These are phyloP conservation scores for Bidens hawaiensis DNA, from an alignment of 140 eudicot genomes.

Conservation along the genomic window DNA sequence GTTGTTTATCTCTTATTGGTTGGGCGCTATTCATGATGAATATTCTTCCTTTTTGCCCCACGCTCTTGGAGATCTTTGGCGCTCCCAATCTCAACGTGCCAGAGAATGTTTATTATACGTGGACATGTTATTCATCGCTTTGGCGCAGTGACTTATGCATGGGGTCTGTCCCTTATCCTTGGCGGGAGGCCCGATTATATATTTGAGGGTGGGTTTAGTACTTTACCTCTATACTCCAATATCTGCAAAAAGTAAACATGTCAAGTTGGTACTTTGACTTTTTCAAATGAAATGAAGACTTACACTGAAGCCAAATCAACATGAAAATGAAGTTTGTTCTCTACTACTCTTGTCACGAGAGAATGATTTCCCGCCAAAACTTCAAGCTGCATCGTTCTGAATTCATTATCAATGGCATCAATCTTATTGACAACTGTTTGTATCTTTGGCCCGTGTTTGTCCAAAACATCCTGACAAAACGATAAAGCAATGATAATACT, in stretches of 20 bases:
- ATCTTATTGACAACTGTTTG: constrained; percentile 91
- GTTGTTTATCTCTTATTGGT: too few species aligned
- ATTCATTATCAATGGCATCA: constrained; percentile 68
- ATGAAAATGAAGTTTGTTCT: constrained; percentile 82
- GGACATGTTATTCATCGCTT: too few species aligned
- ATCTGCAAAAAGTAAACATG: constrained; percentile 41
- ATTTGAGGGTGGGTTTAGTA: too few species aligned
- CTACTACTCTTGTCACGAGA: constrained; percentile 77
- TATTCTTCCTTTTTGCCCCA: too few species aligned
- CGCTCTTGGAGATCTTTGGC: too few species aligned
- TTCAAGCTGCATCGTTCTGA: constrained; percentile 95
- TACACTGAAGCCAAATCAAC: constrained; percentile 86
- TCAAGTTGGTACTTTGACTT: constrained; percentile 13
- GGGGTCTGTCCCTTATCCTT: too few species aligned
- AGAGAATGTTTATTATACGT: too few species aligned
- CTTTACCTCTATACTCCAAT: too few species aligned
- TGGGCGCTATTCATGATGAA: too few species aligned
- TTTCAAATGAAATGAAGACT: constrained; percentile 7
- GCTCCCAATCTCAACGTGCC: too few species aligned
- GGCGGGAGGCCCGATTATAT: too few species aligned
- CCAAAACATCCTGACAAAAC: constrained; percentile 70
- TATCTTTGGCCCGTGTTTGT: constrained; percentile 84
- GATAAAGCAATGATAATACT: not conserved
- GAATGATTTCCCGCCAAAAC: constrained; percentile 96
- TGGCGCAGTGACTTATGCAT: too few species aligned